Percentiles rank a stretch among this genome's conserved stretches.
phyloP scores from a whole-genome alignment of 2,329 filamentous ascomycete species.

The Venturia effusa region DNA sequence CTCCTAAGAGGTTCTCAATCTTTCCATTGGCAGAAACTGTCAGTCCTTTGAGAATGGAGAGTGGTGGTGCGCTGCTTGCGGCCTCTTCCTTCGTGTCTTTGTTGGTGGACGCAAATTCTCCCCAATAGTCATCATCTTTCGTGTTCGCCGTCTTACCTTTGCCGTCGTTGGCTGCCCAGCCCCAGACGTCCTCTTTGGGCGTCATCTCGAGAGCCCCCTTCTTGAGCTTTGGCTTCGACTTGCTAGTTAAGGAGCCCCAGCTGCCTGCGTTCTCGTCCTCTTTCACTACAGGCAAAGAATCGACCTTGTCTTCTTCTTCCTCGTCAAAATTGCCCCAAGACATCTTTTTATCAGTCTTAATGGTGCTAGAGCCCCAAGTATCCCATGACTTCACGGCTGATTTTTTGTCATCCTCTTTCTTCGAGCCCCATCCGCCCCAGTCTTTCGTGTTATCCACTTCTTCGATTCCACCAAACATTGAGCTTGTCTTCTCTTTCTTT shows the following conservation, averaged over 20 bases:
- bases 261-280: neutral
- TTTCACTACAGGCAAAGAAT: conserved; percentile 3
- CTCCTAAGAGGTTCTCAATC: conserved; percentile 38
- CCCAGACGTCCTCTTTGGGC: conserved; percentile 20
- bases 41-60: conserved; percentile 39
- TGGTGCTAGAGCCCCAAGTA: conserved; percentile 6
- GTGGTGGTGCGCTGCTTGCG: conserved; percentile 26
- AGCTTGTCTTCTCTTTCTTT: conserved; percentile 13
- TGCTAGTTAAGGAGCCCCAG: conserved; percentile 33
- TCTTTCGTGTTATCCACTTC: conserved; percentile 10
- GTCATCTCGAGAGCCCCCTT: conserved; percentile 8
- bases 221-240: conserved; percentile 29
- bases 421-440: conserved; percentile 6
- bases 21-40: conserved; percentile 48
- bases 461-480: conserved; percentile 12
- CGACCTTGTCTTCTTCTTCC: conserved; percentile 1
- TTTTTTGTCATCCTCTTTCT: conserved; percentile 9
- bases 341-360: conserved; percentile 3
- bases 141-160: conserved; percentile 16
- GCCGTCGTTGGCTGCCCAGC: conserved; percentile 14
- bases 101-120: conserved; percentile 37
- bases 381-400: neutral
- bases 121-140: conserved; percentile 15
- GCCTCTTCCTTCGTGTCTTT: conserved; percentile 28
- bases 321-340: conserved; percentile 9